Base-by-base conservation (phyloP, 768 basidiomycete species). In the Phaeotremella skinneri region DNA sequence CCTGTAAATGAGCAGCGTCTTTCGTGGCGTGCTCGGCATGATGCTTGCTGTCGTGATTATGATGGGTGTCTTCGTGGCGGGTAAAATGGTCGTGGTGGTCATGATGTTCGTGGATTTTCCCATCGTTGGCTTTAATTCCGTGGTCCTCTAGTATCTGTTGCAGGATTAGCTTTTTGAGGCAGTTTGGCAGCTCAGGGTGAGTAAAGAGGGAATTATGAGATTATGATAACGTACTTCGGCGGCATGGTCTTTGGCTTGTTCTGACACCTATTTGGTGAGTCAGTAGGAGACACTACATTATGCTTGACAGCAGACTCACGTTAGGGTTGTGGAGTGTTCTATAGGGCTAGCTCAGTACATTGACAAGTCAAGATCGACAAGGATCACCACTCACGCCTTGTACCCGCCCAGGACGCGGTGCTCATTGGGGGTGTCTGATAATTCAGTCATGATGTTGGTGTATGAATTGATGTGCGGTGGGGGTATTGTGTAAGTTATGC, bases 281-380 rank as follows among this genome's bases (percentile, higher is more conserved):
- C 34, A 45, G 7, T 20, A 13, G 21, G 13, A 14, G 13, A 14
- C 43, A 14, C 6, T 11, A 6, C 23, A 13, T 45, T 45, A 23
- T 45, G 43, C 6, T 7, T 13, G 20, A 21, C 6, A 6, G 17
- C 21, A 21, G n/a, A 55, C 57, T 50, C 27, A 63, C 62, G 25
- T 59, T 63, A 6, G 59, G 59, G 47, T 68, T 68, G 32, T 60
- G 59, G 11, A 68, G 47, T 6, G 67, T 63, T 9, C 67, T 68
- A 42, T 26, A 4, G 23, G 11, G 21, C 34, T 7, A 17, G 34
- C 7, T 17, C 34, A 37, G 23, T 45, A 13, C 21, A 23, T 45
- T 45, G 43, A 11, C 7, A 11, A 7, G 43, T 9, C 13, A 11
- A 45, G 20, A n/a, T n/a, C n/a, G n/a, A n/a, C n/a, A 13, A 45